These are phyloP conservation scores for Sphagnum contortum DNA, from an alignment of 225 moss, liverwort and hornwort species.

Conservation along the genomic window DNA sequence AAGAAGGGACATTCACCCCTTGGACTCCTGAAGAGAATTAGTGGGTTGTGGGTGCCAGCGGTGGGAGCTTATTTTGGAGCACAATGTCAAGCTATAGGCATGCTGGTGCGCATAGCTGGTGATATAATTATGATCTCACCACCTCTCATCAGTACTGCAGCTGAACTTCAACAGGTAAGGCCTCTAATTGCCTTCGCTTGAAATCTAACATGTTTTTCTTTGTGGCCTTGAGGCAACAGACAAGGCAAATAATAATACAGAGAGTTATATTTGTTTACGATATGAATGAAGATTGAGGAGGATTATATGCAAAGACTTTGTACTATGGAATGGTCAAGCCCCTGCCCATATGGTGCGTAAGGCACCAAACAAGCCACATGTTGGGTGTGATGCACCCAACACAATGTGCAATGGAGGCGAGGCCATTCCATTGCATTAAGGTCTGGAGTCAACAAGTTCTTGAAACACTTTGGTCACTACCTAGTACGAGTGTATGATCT, in stretches of 20 bases:
- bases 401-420: no score
- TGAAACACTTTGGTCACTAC: no score
- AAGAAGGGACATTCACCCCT: no score
- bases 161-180: conserved; percentile 60
- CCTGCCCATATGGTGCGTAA: no score
- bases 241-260: not conserved
- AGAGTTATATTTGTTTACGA: not conserved
- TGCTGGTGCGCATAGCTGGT: conserved; percentile 84
- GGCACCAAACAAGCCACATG: no score
- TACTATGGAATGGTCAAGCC: no score
- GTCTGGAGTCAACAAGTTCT: no score
- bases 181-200: not conserved
- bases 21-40: no score
- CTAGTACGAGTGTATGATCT: no score
- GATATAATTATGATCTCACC: conserved; percentile 95
- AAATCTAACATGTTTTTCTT: not conserved
- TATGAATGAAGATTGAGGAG: not conserved
- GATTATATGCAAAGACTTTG: not conserved
- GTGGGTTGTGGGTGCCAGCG: conserved; percentile 21
- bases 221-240: not conserved
- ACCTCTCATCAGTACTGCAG: conserved; percentile 49
- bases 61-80: conserved; percentile 60
- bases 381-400: no score
- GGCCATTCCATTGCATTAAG: no score
- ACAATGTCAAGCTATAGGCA: conserved; percentile 68